Base-by-base conservation (phyloP, 257 asterid species). In the Fraxinus excelsior region DNA sequence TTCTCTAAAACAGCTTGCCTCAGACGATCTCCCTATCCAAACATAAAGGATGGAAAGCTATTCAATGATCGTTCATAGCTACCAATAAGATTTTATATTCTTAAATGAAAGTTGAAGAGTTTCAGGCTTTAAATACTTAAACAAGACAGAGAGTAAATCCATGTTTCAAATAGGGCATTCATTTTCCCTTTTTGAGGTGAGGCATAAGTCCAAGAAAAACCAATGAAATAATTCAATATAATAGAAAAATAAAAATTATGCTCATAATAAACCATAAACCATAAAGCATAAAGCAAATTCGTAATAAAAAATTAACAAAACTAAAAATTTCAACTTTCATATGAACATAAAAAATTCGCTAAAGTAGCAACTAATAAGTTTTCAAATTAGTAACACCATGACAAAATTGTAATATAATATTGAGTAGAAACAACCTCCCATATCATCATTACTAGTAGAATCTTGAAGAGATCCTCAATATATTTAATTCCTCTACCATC, bases 1-100 rank as follows among this genome's bases (percentile, higher is more conserved):
- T 93, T 96, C 81, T 90, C 98, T 53, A 88, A 28, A 35, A 96
- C 74, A 56, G 92, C 93, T 87, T 92, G 96, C 81, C 94, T 85
- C 67, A 93, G 70, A 34, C 91, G 94, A 7, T 96, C 97, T 14
- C 97, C 97, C 99, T 96, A 25, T 72, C 60, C 74, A 71, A 81
- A 64, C 74, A 71, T n/a, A 60, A 81, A 49, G 37, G 58, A 75
- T 29, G 13, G 21, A 13, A 16, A 67, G 53, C 28, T 7, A 56
- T 58, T 56, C 19, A 60, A 60, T 49, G 65, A 3, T 56, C 65
- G n/a, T 56, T n/a, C 26, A 56, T 19, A 56, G 65, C 65, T 5
- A 60, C 19, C 32, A 60, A 60, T 23, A 60, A 60, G 16, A 11
- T 8, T 60, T 23, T 32, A 60, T 25, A 23, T 23, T 23, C 32